Conservation (phyloP, 805 yeast genomes). For the Candida khao-thaluensis region DNA sequence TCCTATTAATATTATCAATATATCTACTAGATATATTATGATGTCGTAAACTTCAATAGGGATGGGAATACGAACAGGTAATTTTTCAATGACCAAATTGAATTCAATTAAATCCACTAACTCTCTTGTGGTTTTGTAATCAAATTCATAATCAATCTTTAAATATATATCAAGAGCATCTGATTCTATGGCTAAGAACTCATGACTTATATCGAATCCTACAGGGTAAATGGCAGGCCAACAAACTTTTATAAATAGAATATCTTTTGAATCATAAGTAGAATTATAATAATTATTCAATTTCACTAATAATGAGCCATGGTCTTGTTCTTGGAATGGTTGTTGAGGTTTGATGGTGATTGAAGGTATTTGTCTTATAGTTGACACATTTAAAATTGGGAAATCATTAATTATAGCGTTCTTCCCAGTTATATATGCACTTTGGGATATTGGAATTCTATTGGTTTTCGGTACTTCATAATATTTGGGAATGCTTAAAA, state of each 20-base stretch:
- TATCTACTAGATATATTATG: conserved; percentile 28
- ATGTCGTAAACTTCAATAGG: conserved; percentile 32
- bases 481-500: conserved; percentile 33
- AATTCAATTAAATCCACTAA: conserved; percentile 16
- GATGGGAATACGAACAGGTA: conserved; percentile 29
- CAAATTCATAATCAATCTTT: conserved; percentile 20
- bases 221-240: conserved; percentile 38
- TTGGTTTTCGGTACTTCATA: conserved; percentile 28
- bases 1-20: conserved; percentile 16
- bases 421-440: background rate
- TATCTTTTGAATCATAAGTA: conserved; percentile 25
- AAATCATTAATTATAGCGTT: background rate
- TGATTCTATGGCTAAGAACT: conserved; percentile 16
- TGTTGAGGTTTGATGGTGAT: conserved; percentile 1
- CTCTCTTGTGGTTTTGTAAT: conserved; percentile 23
- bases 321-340: conserved; percentile 4
- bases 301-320: conserved; percentile 23
- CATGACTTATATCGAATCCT: conserved; percentile 23
- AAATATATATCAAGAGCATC: conserved; percentile 24
- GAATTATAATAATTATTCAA: conserved; percentile 34
- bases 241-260: conserved; percentile 30
- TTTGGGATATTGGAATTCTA: background rate
- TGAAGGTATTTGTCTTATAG: conserved; percentile 1
- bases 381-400: conserved; percentile 21
- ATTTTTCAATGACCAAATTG: conserved; percentile 26